Percentiles rank a stretch among this genome's conserved stretches.
Conservation (phyloP, 2,329 filamentous ascomycete genomes). For the Paecilomyces fulvus region DNA sequence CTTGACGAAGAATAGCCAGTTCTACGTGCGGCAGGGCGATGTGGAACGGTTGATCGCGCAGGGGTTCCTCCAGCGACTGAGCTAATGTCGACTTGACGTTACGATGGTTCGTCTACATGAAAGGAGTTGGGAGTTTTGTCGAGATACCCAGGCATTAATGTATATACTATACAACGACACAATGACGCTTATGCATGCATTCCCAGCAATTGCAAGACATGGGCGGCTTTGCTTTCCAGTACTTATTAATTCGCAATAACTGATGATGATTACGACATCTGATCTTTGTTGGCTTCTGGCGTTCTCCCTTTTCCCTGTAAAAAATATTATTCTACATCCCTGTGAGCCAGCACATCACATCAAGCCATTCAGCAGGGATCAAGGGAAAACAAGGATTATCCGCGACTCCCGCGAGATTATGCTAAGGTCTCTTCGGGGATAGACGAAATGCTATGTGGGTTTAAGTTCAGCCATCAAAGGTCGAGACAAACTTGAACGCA, state of each 20-base stretch:
- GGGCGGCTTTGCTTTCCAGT: not conserved
- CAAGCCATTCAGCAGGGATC: not conserved
- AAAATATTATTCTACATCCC: not conserved
- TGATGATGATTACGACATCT: not conserved
- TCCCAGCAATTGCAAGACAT: not conserved
- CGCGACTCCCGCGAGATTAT: not conserved
- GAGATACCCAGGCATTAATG: conserved; percentile 10
- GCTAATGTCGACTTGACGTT: conserved; percentile 44
- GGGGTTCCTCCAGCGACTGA: conserved; percentile 85
- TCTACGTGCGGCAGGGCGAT: conserved; percentile 92
- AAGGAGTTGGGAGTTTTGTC: conserved; percentile 4
- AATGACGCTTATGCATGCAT: not conserved
- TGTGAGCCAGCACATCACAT: not conserved
- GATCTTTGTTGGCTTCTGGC: not conserved
- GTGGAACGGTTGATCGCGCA: conserved; percentile 91
- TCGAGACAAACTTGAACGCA: not conserved
- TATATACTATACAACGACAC: conserved; percentile 3
- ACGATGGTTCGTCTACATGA: not conserved
- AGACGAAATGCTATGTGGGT: not conserved
- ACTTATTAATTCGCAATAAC: too few relatives aligned
- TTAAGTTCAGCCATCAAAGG: not conserved
- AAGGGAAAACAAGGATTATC: not conserved
- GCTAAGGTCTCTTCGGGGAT: not conserved
- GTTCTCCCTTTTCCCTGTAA: not conserved
- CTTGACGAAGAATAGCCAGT: conserved; percentile 95